phyloP scores from a whole-genome alignment of 2,329 filamentous ascomycete genomes.

The Acarospora socialis region DNA sequence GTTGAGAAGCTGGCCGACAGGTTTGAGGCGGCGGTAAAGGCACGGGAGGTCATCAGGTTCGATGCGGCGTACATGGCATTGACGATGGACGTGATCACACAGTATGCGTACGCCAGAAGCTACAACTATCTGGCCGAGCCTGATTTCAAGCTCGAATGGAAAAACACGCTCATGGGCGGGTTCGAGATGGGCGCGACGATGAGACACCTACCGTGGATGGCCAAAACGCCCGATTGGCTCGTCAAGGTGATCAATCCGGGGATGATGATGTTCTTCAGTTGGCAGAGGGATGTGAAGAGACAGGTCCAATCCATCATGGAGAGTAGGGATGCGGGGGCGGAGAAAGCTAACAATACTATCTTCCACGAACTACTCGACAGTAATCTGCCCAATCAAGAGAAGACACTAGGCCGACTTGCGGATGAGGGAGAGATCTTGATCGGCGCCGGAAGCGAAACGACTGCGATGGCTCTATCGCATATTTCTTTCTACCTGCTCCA shows the following conservation, averaged over 20 bases:
- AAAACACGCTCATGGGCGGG: too few species aligned
- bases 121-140: constrained; percentile 10
- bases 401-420: constrained; percentile 35
- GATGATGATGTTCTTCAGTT: too few species aligned
- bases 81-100: constrained; percentile 24
- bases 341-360: constrained; percentile 3
- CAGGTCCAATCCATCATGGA: too few species aligned
- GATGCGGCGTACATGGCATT: constrained; percentile 16
- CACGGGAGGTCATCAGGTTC: constrained; percentile 12
- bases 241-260: too few species aligned
- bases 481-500: constrained; percentile 28
- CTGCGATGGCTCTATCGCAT: constrained; percentile 44
- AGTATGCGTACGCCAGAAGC: constrained; percentile 22
- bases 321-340: too few species aligned
- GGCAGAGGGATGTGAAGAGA: too few species aligned
- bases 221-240: too few species aligned
- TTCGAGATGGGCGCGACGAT: too few species aligned
- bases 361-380: constrained; percentile 1
- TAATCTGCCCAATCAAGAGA: constrained; percentile 1
- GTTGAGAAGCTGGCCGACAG: constrained; percentile 18
- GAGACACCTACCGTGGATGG: too few species aligned
- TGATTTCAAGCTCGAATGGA: constrained; percentile 7
- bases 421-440: constrained; percentile 58
- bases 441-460: constrained; percentile 59
- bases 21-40: constrained; percentile 11